phyloP scores from a whole-genome alignment of 1,284 basidiomycete genomes.

The Singerocomus inundabilis region DNA sequence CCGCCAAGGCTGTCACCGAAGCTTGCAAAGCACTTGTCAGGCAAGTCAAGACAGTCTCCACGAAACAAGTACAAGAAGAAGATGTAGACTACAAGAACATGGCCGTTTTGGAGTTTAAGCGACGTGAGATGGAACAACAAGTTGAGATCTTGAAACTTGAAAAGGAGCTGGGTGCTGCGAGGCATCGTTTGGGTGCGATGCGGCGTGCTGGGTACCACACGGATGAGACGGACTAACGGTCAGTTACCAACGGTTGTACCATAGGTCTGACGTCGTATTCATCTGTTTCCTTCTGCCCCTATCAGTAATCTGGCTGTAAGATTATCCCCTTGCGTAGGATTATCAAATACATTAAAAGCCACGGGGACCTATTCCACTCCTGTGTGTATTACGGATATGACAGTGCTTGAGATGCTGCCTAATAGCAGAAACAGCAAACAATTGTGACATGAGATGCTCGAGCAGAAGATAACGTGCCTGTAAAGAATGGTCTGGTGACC shows the following conservation, averaged over 20 bases:
- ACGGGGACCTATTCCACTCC: neutral
- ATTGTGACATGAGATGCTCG: neutral
- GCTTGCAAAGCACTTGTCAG: constrained; percentile 97
- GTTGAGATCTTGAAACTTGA: constrained; percentile 96
- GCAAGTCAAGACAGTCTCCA: constrained; percentile 95
- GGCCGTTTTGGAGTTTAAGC: constrained; percentile 96
- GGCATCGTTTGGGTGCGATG: constrained; percentile 86
- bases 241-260: neutral
- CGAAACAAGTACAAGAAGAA: constrained; percentile 79
- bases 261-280: neutral
- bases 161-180: constrained; percentile 90
- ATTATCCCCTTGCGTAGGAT: constrained; percentile 10
- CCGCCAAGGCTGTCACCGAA: constrained; percentile 97
- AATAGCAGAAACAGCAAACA: neutral
- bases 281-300: neutral
- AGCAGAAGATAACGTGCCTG: neutral
- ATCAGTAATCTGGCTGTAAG: constrained; percentile 27
- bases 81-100: constrained; percentile 89
- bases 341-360: neutral
- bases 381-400: neutral
- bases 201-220: constrained; percentile 88
- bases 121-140: constrained; percentile 97
- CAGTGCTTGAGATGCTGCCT: neutral
- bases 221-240: constrained; percentile 63
- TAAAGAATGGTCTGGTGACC: neutral